Percentiles rank a stretch among this genome's conserved stretches.
Evolutionary conservation across 1,284 basidiomycete genomes (phyloP).

Genomic region (Trametes pubescens): DNA sequence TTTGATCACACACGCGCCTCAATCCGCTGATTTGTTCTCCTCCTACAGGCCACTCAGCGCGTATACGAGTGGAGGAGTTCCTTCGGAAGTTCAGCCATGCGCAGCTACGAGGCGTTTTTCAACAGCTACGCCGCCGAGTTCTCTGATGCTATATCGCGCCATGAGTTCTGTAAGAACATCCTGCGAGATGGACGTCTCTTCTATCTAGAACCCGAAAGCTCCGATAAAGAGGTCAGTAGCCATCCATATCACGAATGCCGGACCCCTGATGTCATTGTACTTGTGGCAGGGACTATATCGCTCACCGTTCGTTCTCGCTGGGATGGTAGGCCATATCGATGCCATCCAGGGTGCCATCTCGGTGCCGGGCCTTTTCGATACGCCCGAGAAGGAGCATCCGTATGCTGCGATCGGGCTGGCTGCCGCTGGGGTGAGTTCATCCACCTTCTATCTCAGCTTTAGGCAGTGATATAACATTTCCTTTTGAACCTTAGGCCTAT

Average conservation of each 20-base stretch:
- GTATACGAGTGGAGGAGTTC: slow-evolving; percentile 11
- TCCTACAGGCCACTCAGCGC: slow-evolving; percentile 7
- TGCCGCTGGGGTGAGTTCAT: slow-evolving; percentile 4
- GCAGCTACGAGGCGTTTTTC: slow-evolving; percentile 11
- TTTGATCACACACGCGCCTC: too few relatives aligned
- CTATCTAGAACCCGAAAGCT: slow-evolving; percentile 7
- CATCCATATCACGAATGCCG: neutral
- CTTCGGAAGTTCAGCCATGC: neutral
- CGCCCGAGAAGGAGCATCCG: neutral
- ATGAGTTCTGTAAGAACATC: neutral
- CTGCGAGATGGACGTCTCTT: neutral
- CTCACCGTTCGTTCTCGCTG: slow-evolving; percentile 5
- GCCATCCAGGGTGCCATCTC: slow-evolving; percentile 9
- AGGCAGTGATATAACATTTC: too few relatives aligned
- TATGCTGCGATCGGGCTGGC: slow-evolving; percentile 11
- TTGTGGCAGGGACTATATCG: slow-evolving; percentile 8
- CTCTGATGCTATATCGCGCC: neutral
- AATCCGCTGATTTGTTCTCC: neutral
- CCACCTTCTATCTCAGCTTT: neutral
- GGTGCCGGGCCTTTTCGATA: neutral
- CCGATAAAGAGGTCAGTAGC: neutral
- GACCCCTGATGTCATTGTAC: too few relatives aligned
- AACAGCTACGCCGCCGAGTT: neutral
- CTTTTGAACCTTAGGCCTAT: neutral
- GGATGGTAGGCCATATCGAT: slow-evolving; percentile 1